Conservation (phyloP, 2,329 filamentous ascomycete genomes). For the Fusarium haematococcum region DNA sequence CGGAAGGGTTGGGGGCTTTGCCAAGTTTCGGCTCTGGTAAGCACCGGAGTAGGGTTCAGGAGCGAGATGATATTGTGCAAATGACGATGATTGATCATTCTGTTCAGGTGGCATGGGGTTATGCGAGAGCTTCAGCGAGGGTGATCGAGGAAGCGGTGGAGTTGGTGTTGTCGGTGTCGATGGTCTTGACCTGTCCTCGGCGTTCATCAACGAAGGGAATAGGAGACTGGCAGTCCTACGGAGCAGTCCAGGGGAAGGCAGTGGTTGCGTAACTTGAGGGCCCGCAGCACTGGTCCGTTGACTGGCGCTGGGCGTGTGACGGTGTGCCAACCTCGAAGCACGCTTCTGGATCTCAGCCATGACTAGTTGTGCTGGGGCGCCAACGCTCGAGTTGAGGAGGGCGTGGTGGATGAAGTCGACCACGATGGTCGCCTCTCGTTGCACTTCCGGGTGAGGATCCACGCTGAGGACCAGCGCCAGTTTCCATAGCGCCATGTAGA, state of each 20-base stretch:
- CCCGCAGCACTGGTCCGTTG: constrained; percentile 59
- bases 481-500: constrained; percentile 95
- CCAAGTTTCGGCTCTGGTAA: constrained; percentile 72
- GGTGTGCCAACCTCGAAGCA: constrained; percentile 60
- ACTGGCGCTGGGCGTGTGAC: constrained; percentile 54
- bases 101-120: constrained; percentile 76
- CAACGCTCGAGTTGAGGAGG: constrained; percentile 81
- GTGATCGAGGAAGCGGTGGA: constrained; percentile 45
- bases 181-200: constrained; percentile 58
- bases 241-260: constrained; percentile 68
- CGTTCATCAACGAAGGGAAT: constrained; percentile 68
- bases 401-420: constrained; percentile 87
- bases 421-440: constrained; percentile 84
- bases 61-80: constrained; percentile 80
- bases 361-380: constrained; percentile 74
- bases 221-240: constrained; percentile 74
- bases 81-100: constrained; percentile 69
- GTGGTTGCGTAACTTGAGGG: constrained; percentile 54
- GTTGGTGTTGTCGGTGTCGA: constrained; percentile 46
- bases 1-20: constrained; percentile 74
- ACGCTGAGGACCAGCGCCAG: constrained; percentile 90
- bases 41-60: constrained; percentile 83
- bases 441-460: constrained; percentile 94
- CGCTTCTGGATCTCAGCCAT: constrained; percentile 78
- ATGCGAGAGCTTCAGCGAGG: constrained; percentile 53